Base-by-base conservation (phyloP, 495 filamentous ascomycete genomes). In the Acidiella bohemica region DNA sequence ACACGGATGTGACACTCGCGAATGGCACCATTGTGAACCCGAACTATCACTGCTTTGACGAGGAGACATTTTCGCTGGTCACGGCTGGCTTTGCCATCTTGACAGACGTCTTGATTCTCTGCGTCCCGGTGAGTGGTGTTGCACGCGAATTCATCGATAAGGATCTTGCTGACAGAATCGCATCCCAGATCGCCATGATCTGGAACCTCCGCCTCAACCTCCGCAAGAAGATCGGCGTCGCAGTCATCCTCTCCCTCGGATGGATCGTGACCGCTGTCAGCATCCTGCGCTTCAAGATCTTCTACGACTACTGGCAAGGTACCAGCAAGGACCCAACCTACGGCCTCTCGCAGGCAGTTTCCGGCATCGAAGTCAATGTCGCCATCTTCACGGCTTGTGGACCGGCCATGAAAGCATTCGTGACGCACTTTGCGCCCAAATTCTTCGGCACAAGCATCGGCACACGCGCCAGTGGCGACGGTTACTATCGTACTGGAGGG, bases 181-280 rank as follows among this genome's bases (percentile, higher is more conserved):
- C n/a, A n/a, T n/a, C n/a, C n/a, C n/a, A n/a, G n/a, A n/a, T 63
- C 29, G 59, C 62, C 22, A 70, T 71, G 36, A 61, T 66, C 9
- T 64, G 59, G 51, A 53, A 51, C 6, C 53, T 72, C 14, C 62
- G 68, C 16, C 67, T 71, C 51, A 57, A 52, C 2, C 40, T 53
- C 0, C 57, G 61, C 27, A 53, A 58, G 17, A 72, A 68, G 51
- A 42, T 69, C 7, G 60, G 62, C 3, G 58, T 70, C 5, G 59
- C 61, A 16, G 35, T 59, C 12, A 61, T 69, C 10, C 55, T 72
- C 19, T 50, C 46, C 13, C 48, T 56, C 29, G 53, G 53, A 2
- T 56, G 53, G 53, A 33, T 26, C 39, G 17, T 42, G 7, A 17
- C 18, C 24, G 38, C 35, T 18, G 46, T 47, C 14, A 38, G 44